Base-by-base conservation (phyloP, 2,329 filamentous ascomycete species). In the Colletotrichum zoysiae region DNA sequence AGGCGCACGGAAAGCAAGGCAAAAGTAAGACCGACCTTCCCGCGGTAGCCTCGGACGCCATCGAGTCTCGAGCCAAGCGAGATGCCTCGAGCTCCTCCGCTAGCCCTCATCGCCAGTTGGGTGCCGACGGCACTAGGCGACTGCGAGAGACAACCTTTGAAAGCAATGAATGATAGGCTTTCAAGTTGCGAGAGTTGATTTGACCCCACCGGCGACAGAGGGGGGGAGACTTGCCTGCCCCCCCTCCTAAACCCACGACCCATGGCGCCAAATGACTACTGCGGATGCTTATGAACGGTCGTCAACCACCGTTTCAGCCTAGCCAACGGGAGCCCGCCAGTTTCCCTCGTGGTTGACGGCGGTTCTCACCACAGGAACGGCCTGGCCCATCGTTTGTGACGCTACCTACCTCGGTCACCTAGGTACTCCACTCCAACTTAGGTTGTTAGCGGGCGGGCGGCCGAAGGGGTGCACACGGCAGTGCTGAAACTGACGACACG, bases 1-100 rank as follows among this genome's bases (percentile, higher is more conserved):
- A 33, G 44, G 44, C 35, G 58, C 65, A 59, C 30, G 51, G 65
- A 64, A 72, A 70, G 60, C 70, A 72, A 72, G 70, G 70, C 70
- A 72, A 66, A 62, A 62, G 38, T 48, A 33, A 59, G 48, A n/a
- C 20, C 48, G 48, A n/a, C 20, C 48, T 56, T 30, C 48, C 40
- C 42, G 65, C 69, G 69, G 69, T 69, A 71, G 69, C 14, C 65
- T 71, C 59, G 14, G 51, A 55, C 69, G 59, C 69, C 53, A 46
- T 71, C 55, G 55, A 48, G 64, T 65, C 30, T 35, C n/a, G 48
- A 20, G 14, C 26, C n/a, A 11, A 57, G 12, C 55, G n/a, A 23
- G 35, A 38, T 50, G 38, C 53, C 69, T 35, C 59, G 42, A 16
- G 16, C 53, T 58, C 57, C 30, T 4, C n/a, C 9, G 33, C 60